Conservation (phyloP, 352 stramenopile species). For the Peronosclerospora sorghi region DNA sequence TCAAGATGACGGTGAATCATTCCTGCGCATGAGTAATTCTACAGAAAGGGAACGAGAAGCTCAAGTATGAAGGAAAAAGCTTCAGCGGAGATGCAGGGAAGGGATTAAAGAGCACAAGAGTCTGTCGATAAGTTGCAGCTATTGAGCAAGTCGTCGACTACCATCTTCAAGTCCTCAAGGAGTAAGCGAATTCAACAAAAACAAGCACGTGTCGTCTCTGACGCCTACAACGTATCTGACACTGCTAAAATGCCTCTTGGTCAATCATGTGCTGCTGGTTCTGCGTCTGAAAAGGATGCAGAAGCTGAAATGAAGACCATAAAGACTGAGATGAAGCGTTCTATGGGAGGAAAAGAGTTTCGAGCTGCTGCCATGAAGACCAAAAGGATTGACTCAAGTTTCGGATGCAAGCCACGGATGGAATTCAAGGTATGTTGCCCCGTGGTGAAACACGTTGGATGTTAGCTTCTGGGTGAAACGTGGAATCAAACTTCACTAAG, state of each 20-base stretch:
- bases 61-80: slow-evolving; percentile 37
- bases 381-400: not conserved
- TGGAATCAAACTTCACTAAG: no score
- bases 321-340: slow-evolving; percentile 62
- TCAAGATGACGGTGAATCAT: slow-evolving; percentile 26
- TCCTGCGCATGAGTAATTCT: not conserved
- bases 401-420: no score
- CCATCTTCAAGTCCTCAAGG: slow-evolving; percentile 77
- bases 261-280: slow-evolving; percentile 17
- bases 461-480: no score
- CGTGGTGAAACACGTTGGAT: no score
- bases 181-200: slow-evolving; percentile 72
- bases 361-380: slow-evolving; percentile 11
- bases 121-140: slow-evolving; percentile 75
- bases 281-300: slow-evolving; percentile 27
- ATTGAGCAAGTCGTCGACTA: slow-evolving; percentile 75
- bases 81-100: slow-evolving; percentile 43
- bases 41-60: slow-evolving; percentile 12
- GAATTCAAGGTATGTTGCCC: no score
- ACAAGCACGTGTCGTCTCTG: slow-evolving; percentile 32
- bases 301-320: slow-evolving; percentile 54
- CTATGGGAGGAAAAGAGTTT: slow-evolving; percentile 57
- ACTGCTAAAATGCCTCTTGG: slow-evolving; percentile 7
- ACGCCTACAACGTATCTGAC: slow-evolving; percentile 31
- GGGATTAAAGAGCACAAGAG: slow-evolving; percentile 65